Base-by-base conservation (phyloP, 805 yeast genomes). In the Ogataea polymorpha region DNA sequence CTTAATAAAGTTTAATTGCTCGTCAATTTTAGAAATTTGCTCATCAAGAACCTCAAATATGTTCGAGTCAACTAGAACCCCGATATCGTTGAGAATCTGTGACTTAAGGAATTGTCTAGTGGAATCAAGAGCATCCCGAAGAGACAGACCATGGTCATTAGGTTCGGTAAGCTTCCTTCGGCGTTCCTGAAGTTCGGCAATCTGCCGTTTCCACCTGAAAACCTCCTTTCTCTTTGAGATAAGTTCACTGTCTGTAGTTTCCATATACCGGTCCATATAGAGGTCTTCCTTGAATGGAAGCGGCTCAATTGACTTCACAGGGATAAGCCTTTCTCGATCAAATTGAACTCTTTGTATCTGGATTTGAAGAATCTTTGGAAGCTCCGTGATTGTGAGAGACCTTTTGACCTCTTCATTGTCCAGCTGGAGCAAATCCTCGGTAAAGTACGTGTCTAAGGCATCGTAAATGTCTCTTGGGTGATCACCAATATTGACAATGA, bases 311-410 rank as follows among this genome's bases (percentile, higher is more conserved):
- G 89, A 82, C 59, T 93, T 93, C 55, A 86, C 86, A 0, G 95
- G 87, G 62, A 82, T 74, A 37, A 81, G 72, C 11, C 75, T 65
- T 40, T 71, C 82, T 32, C 89, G 72, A 57, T 93, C 96, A 60
- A 82, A 93, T 59, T 87, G 86, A 1, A 93, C 98, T 57, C 99
- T 73, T 63, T 90, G 98, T 6, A 93, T 86, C 58, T 93, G 99
- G 35, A 93, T 77, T 59, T 93, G 99, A 35, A 93, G 62, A 37
- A 93, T 76, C 5, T 81, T 80, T 0, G 99, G 99, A 15, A 88
- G 65, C 41, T 78, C 72, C 8, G 77, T 71, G 4, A 91, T 75
- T 0, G 90, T 77, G 34, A 90, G 74, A 0, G 85, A 75, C 58
- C 95, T 77, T 50, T 80, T 79, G 5, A 85, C 91, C 18, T 73